phyloP scores from a whole-genome alignment of 2,329 filamentous ascomycete species.

The Aspergillus brunneoviolaceus region DNA sequence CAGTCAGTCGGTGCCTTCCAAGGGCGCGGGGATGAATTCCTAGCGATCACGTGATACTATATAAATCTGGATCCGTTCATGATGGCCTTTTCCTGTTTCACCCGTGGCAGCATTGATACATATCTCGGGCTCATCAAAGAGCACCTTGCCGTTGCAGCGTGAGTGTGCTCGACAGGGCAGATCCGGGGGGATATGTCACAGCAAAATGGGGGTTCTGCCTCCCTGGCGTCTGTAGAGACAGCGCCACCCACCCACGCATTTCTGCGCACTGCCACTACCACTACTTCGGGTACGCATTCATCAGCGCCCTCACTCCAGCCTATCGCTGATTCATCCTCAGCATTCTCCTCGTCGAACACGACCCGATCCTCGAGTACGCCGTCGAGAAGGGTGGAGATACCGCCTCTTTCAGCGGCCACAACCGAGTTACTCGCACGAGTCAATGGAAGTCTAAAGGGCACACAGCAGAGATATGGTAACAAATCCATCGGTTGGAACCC shows the following conservation, averaged over 20 bases:
- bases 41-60: constrained; percentile 30
- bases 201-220: constrained; percentile 24
- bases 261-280: constrained; percentile 8
- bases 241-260: constrained; percentile 20
- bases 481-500: constrained; percentile 14
- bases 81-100: constrained; percentile 1
- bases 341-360: constrained; percentile 8
- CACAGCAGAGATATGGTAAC: constrained; percentile 17
- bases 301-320: constrained; percentile 12
- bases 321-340: constrained; percentile 13
- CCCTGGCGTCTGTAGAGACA: constrained; percentile 26
- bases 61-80: constrained; percentile 28
- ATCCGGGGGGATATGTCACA: constrained; percentile 23
- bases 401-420: constrained; percentile 27
- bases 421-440: constrained; percentile 28
- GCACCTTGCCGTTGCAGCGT: neutral
- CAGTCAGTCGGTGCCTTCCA: neutral
- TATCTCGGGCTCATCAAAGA: neutral
- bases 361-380: constrained; percentile 11
- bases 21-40: constrained; percentile 6
- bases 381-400: constrained; percentile 22
- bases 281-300: constrained; percentile 14
- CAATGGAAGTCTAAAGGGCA: constrained; percentile 20
- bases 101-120: neutral
- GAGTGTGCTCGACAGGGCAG: neutral